phyloP scores from a whole-genome alignment of 2,329 filamentous ascomycete genomes.

The Stagonosporopsis chrysanthemi region DNA sequence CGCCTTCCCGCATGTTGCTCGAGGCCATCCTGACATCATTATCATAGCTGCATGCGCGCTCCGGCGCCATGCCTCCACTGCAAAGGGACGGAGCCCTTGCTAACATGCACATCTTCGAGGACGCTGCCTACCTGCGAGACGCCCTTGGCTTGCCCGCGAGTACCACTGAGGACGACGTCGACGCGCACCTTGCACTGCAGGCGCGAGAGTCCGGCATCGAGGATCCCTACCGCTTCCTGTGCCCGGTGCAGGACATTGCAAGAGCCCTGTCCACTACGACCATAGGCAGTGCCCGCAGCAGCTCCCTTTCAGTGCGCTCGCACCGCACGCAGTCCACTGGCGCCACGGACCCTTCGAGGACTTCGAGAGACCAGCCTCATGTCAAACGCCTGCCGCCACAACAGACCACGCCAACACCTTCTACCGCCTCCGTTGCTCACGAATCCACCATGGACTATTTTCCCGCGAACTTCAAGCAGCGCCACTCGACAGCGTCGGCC shows the following conservation, averaged over 20 bases:
- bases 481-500: constrained; percentile 32
- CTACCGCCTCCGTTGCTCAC: constrained; percentile 27
- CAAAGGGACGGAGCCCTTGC: constrained; percentile 36
- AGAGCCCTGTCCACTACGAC: constrained; percentile 43
- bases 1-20: constrained; percentile 31
- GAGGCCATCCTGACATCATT: constrained; percentile 32
- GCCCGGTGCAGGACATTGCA: constrained; percentile 31
- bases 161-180: constrained; percentile 44
- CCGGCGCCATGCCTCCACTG: constrained; percentile 42
- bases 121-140: constrained; percentile 42
- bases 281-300: constrained; percentile 40
- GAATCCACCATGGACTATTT: constrained; percentile 31
- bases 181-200: constrained; percentile 36
- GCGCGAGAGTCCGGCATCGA: constrained; percentile 44
- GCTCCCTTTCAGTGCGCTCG: constrained; percentile 46
- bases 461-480: constrained; percentile 26
- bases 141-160: constrained; percentile 35
- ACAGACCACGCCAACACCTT: constrained; percentile 25
- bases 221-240: constrained; percentile 43
- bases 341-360: constrained; percentile 44
- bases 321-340: constrained; percentile 47
- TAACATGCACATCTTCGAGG: constrained; percentile 46
- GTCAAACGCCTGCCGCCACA: constrained; percentile 28
- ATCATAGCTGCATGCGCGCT: constrained; percentile 40
- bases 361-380: constrained; percentile 39